These are phyloP conservation scores for Coffea canephora DNA, from an alignment of 257 asterid species.

Conservation along the genomic window DNA sequence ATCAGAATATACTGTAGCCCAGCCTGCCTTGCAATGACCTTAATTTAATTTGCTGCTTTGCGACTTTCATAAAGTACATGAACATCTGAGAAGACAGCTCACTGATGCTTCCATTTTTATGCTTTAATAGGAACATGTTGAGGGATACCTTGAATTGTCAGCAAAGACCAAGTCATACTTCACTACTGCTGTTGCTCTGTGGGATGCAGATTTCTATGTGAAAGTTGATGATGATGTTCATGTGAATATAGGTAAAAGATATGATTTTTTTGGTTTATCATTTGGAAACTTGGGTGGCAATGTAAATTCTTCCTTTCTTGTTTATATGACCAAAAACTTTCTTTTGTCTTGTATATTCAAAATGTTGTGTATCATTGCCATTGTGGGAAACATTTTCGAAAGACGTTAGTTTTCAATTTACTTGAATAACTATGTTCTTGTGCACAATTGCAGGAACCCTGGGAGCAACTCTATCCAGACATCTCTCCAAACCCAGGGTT, in stretches of 20 bases:
- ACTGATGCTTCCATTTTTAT: constrained; percentile 11
- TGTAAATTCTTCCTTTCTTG: neutral
- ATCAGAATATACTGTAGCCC: neutral
- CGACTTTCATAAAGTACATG: neutral
- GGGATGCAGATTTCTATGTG: constrained; percentile 94
- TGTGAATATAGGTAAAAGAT: constrained; percentile 67
- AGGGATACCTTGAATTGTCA: constrained; percentile 88
- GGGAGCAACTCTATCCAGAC: constrained; percentile 74
- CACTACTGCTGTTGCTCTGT: constrained; percentile 68
- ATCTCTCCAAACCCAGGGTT: constrained; percentile 72
- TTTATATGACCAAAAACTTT: neutral
- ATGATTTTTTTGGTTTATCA: neutral
- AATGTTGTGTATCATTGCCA: neutral
- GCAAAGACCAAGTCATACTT: constrained; percentile 83
- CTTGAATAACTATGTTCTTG: neutral
- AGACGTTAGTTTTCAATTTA: constrained; percentile 9
- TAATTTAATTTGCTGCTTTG: neutral
- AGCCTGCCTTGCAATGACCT: neutral
- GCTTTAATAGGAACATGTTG: constrained; percentile 67
- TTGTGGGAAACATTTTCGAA: neutral
- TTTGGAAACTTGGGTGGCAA: neutral
- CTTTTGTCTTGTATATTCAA: neutral
- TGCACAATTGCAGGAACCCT: constrained; percentile 56
- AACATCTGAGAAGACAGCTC: neutral
- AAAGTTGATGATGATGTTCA: constrained; percentile 93